Percentiles rank a stretch among this genome's conserved stretches.
These are phyloP conservation scores for Oldenlandia corymbosa DNA, from an alignment of 257 asterid genomes.

Conservation along the genomic window DNA sequence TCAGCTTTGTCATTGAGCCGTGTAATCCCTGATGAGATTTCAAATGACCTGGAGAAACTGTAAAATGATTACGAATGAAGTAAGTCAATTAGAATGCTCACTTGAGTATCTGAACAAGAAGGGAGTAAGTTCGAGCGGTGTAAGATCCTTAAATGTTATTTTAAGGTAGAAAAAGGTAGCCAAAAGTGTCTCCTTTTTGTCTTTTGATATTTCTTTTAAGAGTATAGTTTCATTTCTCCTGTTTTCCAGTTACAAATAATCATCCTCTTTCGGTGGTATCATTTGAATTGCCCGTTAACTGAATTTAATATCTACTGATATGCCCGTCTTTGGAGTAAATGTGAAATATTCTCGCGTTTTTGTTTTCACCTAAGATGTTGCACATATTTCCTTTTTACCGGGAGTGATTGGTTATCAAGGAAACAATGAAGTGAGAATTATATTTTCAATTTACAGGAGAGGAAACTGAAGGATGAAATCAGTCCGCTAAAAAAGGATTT, in stretches of 20 bases:
- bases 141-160: background rate
- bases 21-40: background rate
- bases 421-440: background rate
- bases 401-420: constrained; percentile 5
- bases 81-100: background rate
- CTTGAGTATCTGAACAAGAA: background rate
- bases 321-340: background rate
- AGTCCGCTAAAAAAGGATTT: constrained; percentile 67
- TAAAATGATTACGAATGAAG: background rate
- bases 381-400: background rate
- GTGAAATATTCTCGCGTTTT: background rate
- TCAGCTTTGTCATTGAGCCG: background rate
- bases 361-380: background rate
- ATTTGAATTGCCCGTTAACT: too few species aligned
- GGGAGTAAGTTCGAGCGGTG: background rate
- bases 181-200: background rate
- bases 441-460: constrained; percentile 48
- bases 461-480: constrained; percentile 69
- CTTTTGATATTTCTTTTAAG: background rate
- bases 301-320: background rate
- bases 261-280: too few species aligned
- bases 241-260: background rate
- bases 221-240: background rate
- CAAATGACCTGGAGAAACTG: background rate
- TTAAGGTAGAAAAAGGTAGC: background rate